These are phyloP conservation scores for Boletus tylopilopsis DNA, from an alignment of 768 basidiomycete species.

Conservation along the genomic window DNA sequence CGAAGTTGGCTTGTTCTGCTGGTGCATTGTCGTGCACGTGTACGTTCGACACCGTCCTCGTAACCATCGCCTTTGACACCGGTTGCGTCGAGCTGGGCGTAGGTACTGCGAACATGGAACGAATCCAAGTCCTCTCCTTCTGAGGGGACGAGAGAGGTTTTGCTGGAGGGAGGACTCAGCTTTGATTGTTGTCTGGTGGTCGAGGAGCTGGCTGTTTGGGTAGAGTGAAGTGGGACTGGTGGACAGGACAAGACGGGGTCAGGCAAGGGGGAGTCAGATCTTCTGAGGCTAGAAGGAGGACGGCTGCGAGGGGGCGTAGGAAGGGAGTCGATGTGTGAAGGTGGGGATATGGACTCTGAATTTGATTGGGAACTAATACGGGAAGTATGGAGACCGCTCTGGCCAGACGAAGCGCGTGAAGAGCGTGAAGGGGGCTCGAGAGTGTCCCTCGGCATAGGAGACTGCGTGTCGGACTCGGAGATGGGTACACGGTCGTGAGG, in stretches of 20 bases:
- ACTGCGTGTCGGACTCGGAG: slow-evolving; percentile 20
- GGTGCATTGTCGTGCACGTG: slow-evolving; percentile 63
- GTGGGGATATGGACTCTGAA: slow-evolving; percentile 16
- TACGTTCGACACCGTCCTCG: slow-evolving; percentile 92
- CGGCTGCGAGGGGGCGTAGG: slow-evolving; percentile 29
- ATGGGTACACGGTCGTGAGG: slow-evolving; percentile 19
- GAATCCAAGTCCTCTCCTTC: slow-evolving; percentile 80
- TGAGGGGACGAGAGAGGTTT: slow-evolving; percentile 62
- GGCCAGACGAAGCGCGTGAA: slow-evolving; percentile 18
- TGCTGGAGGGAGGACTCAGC: slow-evolving; percentile 42
- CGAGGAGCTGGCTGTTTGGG: slow-evolving; percentile 34
- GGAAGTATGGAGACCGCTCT: slow-evolving; percentile 24
- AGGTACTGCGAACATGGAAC: slow-evolving; percentile 80
- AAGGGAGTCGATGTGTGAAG: slow-evolving; percentile 16
- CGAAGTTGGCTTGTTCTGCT: slow-evolving; percentile 57
- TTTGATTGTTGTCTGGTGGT: slow-evolving; percentile 27
- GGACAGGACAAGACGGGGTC: slow-evolving; percentile 20
- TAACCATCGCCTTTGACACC: slow-evolving; percentile 96
- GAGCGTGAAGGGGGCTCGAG: slow-evolving; percentile 27
- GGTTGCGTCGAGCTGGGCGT: slow-evolving; percentile 81
- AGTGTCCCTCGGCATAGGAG: slow-evolving; percentile 11
- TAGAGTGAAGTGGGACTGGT: slow-evolving; percentile 27
- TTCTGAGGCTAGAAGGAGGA: slow-evolving; percentile 21
- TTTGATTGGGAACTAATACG: slow-evolving; percentile 22
- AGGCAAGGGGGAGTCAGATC: slow-evolving; percentile 24